Base-by-base conservation (phyloP, 192 early-diverging fungal genomes). In the Coemansia sp. region DNA sequence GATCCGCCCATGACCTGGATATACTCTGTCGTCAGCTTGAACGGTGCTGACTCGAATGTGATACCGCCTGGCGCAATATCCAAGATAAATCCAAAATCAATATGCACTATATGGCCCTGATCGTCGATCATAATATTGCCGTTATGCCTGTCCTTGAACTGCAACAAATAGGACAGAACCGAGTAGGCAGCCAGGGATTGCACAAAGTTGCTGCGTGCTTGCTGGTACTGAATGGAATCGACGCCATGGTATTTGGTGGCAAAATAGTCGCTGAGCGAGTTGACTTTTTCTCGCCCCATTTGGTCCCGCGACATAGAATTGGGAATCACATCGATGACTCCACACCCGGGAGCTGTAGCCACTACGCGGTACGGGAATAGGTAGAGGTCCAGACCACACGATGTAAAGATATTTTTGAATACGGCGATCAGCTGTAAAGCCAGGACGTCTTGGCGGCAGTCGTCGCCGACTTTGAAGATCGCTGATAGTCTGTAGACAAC, bases 401-500 rank as follows among this genome's bases (percentile, higher is more conserved):
- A 90, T 0, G 91, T 89, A 64, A 97, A 96, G 52, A 99, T 97
- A 81, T 92, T 95, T 72, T 98, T 98, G 86, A 98, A 99, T 39
- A 97, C 90, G 1, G 93, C 93, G 85, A 99, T 98, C 71, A 99
- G 86, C 85, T 99, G 98, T 58, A 99, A 79, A 3, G 98, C 97
- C 69, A 99, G 87, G 20, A 99, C 93, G 76, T 99, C 98, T 81
- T 99, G 98, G 34, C 98, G 90, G 84, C 98, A 99, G 83, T 99
- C 97, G 70, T 99, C 98, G 66, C 98, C 98, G 50, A 99, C 97
- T 88, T 99, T 99, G 88, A 99, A 99, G 66, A 99, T 99, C 1
- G 95, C 92, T 5, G 92, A 92, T 74, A 95, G 90, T 83, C 92
- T 90, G 3, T 90, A 85, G 36, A 76, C 66, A 1, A 79, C 60